Percentiles rank a stretch among this genome's conserved stretches.
These are phyloP conservation scores for Cucurbita maxima DNA, from an alignment of 306 rosid species.

Conservation along the genomic window DNA sequence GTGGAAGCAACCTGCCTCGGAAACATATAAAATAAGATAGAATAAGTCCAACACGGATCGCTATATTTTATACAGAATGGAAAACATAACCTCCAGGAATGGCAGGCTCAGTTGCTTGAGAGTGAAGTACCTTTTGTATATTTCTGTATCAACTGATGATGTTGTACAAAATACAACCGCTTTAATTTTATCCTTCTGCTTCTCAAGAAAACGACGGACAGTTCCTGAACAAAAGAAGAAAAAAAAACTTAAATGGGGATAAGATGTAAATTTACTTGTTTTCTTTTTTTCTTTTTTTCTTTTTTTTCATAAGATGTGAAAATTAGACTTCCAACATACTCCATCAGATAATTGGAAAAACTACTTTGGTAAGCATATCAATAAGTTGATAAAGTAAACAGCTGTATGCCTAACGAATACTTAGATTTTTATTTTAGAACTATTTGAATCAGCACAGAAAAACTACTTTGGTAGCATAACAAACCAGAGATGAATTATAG, in stretches of 20 bases:
- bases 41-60: neutral
- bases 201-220: conserved; percentile 83
- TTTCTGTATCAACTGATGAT: conserved; percentile 71
- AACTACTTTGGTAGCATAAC: no score
- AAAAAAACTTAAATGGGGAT: neutral
- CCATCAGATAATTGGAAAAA: neutral
- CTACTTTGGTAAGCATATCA: neutral
- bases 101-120: neutral
- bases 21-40: neutral
- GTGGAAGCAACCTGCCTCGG: conserved; percentile 71
- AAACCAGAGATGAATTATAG: neutral
- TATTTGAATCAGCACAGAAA: neutral
- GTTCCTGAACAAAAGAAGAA: conserved; percentile 51
- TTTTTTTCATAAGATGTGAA: neutral
- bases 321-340: neutral
- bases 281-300: neutral
- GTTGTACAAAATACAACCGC: conserved; percentile 91
- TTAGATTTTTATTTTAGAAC: neutral
- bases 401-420: neutral
- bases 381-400: neutral
- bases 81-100: neutral
- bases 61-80: neutral
- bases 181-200: conserved; percentile 67
- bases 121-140: conserved; percentile 64
- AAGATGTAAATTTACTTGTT: neutral